Base-by-base conservation (phyloP, 805 yeast species). In the Millerozyma miso region DNA sequence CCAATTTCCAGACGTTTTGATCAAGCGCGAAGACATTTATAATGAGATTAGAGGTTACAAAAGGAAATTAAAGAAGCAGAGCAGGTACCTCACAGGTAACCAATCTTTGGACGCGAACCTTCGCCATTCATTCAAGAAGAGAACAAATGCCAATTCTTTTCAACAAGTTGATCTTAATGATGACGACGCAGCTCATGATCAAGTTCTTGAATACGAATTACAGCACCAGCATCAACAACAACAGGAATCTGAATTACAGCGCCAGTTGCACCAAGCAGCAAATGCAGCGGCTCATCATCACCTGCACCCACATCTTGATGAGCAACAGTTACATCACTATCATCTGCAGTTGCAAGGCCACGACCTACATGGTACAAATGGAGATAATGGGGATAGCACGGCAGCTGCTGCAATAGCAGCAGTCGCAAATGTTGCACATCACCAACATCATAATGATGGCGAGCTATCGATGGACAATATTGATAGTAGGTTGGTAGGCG, bases 11-110 rank as follows among this genome's bases (percentile, higher is more conserved):
- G 80, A 75, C 40, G 73, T 77, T 35, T 64, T 75, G 35, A 76
- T 77, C 49, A 77, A 77, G 57, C 63, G 81, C 44, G 81, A 77
- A 53, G 82, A 77, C 54, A 77, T 77, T 42, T 77, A 77, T 56
- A 77, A 77, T 55, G 81, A 77, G 51, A 76, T 77, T 52, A 57
- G 82, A 42, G 79, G 79, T 15, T 70, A 76, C 59, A 77, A 77
- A 55, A 68, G 80, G 47, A 76, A 74, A 54, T 63, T 70, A 47
- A 69, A 69, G 59, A 65, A 65, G 49, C 74, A 65, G 50, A 59
- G 55, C 41, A 58, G 69, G 32, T 65, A 51, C 42, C 47, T 55
- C 40, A 13, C 39, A 2, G 18, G 20, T 26, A 49, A 42, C 39
- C 41, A 35, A 35, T 35, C 53, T 49, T 19, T 44, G 49, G 29